Conservation (phyloP, 208 protist genomes). For the Angomonas ambiguus region DNA sequence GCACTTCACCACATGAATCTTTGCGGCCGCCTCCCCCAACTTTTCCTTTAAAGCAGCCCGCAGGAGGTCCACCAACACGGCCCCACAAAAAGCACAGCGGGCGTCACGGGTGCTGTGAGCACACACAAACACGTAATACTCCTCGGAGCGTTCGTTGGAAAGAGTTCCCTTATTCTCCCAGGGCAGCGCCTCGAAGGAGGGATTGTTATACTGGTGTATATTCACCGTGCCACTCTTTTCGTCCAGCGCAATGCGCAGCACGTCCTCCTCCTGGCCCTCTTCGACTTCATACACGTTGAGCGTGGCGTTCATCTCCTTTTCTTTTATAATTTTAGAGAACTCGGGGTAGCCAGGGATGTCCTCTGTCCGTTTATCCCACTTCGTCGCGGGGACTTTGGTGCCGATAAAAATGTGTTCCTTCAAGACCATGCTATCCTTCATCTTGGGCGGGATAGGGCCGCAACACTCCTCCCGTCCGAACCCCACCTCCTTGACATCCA, state of each 20-base stretch:
- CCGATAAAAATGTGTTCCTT: slow-evolving; percentile 74
- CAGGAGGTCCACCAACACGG: slow-evolving; percentile 81
- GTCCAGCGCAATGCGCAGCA: slow-evolving; percentile 58
- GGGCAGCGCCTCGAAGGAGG: slow-evolving; percentile 40
- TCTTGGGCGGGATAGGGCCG: slow-evolving; percentile 52
- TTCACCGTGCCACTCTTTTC: slow-evolving; percentile 30
- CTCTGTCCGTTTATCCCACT: slow-evolving; percentile 61
- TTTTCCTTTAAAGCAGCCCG: slow-evolving; percentile 38
- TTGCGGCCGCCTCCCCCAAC: slow-evolving; percentile 22
- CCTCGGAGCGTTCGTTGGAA: slow-evolving; percentile 67
- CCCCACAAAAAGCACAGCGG: slow-evolving; percentile 87
- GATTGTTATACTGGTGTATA: slow-evolving; percentile 47
- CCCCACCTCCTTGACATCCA: slow-evolving; percentile 66
- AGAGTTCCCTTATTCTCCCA: slow-evolving; percentile 64
- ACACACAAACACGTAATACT: slow-evolving; percentile 86
- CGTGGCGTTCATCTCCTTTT: slow-evolving; percentile 29
- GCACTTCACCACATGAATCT: slow-evolving; percentile 65
- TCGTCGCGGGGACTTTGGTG: slow-evolving; percentile 42
- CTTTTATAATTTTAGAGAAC: slow-evolving; percentile 27
- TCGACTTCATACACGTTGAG: slow-evolving; percentile 37
- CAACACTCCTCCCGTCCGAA: slow-evolving; percentile 88
- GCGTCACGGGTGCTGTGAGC: slow-evolving; percentile 69
- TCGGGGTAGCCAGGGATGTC: slow-evolving; percentile 61
- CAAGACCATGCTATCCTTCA: slow-evolving; percentile 77
- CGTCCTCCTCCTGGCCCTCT: slow-evolving; percentile 42